A percentile compares a stretch with the other conserved stretches of the same genome.
These are phyloP conservation scores for Entomortierella beljakovae DNA, from an alignment of 192 early-diverging fungal genomes.

Conservation along the genomic window DNA sequence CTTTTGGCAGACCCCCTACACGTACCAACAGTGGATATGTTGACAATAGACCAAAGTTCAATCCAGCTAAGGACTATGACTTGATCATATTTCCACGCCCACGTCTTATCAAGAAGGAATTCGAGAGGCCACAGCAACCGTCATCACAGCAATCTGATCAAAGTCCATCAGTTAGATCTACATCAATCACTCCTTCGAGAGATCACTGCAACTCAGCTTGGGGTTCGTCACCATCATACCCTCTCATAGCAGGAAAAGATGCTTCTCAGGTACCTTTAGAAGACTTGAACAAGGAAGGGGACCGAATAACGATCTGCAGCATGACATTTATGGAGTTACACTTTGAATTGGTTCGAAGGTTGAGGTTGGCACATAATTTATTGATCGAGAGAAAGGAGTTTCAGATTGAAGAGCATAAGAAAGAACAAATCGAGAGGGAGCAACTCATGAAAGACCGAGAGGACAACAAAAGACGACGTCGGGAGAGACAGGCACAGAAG, in stretches of 20 bases:
- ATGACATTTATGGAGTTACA: conserved; percentile 37
- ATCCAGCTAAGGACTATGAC: conserved; percentile 16
- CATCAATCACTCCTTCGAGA: not conserved
- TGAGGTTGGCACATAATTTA: conserved; percentile 11
- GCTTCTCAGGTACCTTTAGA: conserved; percentile 4
- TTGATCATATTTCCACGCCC: conserved; percentile 28
- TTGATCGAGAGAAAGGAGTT: conserved; percentile 19
- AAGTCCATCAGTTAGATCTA: too few relatives aligned
- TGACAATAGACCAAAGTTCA: conserved; percentile 3
- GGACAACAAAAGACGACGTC: conserved; percentile 5
- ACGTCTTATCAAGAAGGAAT: not conserved
- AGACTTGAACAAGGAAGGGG: conserved; percentile 1
- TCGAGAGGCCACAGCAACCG: not conserved
- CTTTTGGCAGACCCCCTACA: not conserved
- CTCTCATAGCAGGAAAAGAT: conserved; percentile 1
- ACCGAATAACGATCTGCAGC: not conserved
- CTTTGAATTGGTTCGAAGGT: conserved; percentile 23
- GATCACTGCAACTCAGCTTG: not conserved
- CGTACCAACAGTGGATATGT: not conserved
- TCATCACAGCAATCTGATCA: not conserved
- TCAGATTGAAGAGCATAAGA: conserved; percentile 2
- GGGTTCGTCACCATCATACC: not conserved
- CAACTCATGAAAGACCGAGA: conserved; percentile 22
- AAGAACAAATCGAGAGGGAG: conserved; percentile 12
- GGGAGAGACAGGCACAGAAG: conserved; percentile 2